Percentiles rank a stretch among this genome's conserved stretches.
phyloP scores from a whole-genome alignment of 2,329 filamentous ascomycete species.

The Fusarium camptoceras region DNA sequence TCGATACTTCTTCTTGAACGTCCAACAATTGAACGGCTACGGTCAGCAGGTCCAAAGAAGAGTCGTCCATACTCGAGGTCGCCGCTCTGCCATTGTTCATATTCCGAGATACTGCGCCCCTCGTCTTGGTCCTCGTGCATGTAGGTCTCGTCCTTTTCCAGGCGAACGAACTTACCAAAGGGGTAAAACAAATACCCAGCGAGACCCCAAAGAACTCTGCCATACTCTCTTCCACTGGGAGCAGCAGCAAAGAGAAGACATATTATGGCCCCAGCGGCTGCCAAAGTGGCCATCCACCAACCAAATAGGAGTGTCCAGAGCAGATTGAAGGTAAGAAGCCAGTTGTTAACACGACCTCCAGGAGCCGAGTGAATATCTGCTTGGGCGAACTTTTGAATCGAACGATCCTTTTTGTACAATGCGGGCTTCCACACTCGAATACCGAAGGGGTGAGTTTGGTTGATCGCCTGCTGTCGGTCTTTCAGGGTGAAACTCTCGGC shows the following conservation, averaged over 20 bases:
- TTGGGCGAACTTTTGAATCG: constrained; percentile 95
- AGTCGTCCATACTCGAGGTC: constrained; percentile 95
- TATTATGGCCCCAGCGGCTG: constrained; percentile 77
- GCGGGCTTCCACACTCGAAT: constrained; percentile 99
- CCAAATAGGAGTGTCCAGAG: constrained; percentile 93
- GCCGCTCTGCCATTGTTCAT: constrained; percentile 98
- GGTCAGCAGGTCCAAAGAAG: constrained; percentile 86
- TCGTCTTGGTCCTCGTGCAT: constrained; percentile 94
- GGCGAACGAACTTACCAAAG: constrained; percentile 94
- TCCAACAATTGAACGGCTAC: constrained; percentile 83
- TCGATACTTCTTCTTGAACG: constrained; percentile 90
- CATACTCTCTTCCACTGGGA: constrained; percentile 86
- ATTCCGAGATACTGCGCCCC: constrained; percentile 96
- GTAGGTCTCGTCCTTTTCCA: constrained; percentile 95
- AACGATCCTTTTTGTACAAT: constrained; percentile 96
- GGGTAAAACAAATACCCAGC: constrained; percentile 92
- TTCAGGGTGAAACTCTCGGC: constrained; percentile 98
- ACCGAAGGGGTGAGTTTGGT: constrained; percentile 98
- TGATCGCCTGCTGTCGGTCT: constrained; percentile 97
- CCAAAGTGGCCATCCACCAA: constrained; percentile 91
- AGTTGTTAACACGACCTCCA: constrained; percentile 84
- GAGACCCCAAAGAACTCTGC: constrained; percentile 84
- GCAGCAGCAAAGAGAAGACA: constrained; percentile 85
- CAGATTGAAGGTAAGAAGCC: constrained; percentile 89
- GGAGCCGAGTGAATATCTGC: constrained; percentile 97